Conservation (phyloP, 129 eudicot species). For the Cynara cardunculus region DNA sequence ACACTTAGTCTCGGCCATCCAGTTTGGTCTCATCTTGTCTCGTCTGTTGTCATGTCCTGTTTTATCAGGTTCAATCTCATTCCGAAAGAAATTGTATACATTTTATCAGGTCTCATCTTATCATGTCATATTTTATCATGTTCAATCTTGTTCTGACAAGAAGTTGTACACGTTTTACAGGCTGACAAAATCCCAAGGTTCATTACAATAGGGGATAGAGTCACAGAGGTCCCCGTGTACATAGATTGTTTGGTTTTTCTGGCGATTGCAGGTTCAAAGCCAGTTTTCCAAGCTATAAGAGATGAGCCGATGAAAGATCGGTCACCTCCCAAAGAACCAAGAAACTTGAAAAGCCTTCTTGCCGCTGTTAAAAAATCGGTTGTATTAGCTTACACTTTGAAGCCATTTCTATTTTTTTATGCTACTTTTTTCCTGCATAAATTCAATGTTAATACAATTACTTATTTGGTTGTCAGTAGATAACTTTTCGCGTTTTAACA, state of each 20-base stretch:
- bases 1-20: too few species aligned
- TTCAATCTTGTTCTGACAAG: too few species aligned
- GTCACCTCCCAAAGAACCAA: conserved; percentile 76
- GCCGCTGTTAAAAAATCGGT: conserved; percentile 74
- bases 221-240: conserved; percentile 57
- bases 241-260: conserved; percentile 80
- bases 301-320: conserved; percentile 50
- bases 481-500: too few species aligned
- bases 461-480: background rate
- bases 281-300: conserved; percentile 78
- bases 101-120: too few species aligned
- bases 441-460: too few species aligned
- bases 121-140: too few species aligned
- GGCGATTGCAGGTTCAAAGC: too few species aligned
- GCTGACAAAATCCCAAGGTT: conserved; percentile 84
- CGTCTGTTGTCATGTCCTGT: too few species aligned
- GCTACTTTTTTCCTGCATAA: background rate
- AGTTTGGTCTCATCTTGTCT: too few species aligned
- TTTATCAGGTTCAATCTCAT: too few species aligned
- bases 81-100: too few species aligned
- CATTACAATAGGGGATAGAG: conserved; percentile 63
- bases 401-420: background rate
- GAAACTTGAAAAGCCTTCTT: conserved; percentile 86
- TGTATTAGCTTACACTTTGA: conserved; percentile 66
- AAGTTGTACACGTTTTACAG: conserved; percentile 26